These are phyloP conservation scores for Penium margaritaceum DNA, from an alignment of 139 green algal genomes.

Conservation along the genomic window DNA sequence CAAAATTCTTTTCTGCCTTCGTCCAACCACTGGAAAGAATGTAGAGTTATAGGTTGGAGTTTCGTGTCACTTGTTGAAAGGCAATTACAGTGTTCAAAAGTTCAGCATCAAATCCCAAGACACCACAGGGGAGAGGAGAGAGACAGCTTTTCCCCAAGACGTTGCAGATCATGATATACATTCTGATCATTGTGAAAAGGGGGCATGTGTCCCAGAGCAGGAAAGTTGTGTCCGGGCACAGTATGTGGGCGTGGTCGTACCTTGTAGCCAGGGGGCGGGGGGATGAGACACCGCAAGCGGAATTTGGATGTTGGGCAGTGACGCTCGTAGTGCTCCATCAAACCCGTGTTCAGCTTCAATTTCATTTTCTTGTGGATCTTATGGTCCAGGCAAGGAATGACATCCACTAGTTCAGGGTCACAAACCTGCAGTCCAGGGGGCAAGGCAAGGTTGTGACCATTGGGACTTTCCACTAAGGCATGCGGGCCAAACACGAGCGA, in stretches of 20 bases:
- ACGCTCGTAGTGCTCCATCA: constrained; percentile 37
- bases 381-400: constrained; percentile 24
- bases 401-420: constrained; percentile 2
- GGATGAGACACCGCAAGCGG: constrained; percentile 19
- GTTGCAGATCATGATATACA: too few species aligned
- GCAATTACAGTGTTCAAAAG: too few species aligned
- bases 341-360: not conserved
- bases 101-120: too few species aligned
- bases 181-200: too few species aligned
- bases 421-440: constrained; percentile 11
- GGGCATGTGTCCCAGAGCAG: too few species aligned
- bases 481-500: not conserved
- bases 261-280: constrained; percentile 22
- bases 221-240: too few species aligned
- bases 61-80: too few species aligned
- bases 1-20: too few species aligned
- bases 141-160: too few species aligned
- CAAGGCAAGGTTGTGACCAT: not conserved
- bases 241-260: constrained; percentile 9
- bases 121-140: too few species aligned
- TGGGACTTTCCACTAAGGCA: not conserved
- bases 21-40: too few species aligned
- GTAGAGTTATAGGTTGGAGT: too few species aligned
- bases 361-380: constrained; percentile 35
- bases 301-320: constrained; percentile 21